These are phyloP conservation scores for Kickxella alabastrina DNA, from an alignment of 192 early-diverging fungal species.

Conservation along the genomic window DNA sequence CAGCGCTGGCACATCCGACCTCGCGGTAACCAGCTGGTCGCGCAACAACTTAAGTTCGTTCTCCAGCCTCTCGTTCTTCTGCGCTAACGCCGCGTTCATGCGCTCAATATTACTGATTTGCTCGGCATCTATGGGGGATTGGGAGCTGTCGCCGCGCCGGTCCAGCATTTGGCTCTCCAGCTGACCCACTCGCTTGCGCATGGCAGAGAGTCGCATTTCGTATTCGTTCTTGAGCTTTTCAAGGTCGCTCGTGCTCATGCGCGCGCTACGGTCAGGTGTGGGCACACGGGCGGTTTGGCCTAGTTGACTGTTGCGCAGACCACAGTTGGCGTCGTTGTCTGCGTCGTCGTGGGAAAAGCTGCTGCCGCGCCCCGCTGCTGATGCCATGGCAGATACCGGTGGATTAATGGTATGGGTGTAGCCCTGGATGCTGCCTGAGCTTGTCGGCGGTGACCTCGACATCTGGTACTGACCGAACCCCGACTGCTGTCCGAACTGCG, in stretches of 20 bases:
- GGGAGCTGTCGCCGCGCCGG: slow-evolving; percentile 34
- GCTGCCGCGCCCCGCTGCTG: neutral
- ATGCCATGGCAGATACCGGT: neutral
- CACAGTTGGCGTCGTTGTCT: slow-evolving; percentile 25
- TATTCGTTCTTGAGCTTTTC: slow-evolving; percentile 59
- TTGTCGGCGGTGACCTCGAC: slow-evolving; percentile 27
- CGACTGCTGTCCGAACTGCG: slow-evolving; percentile 3
- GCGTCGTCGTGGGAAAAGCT: slow-evolving; percentile 15
- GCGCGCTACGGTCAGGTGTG: slow-evolving; percentile 15
- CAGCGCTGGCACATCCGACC: slow-evolving; percentile 40
- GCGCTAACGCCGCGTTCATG: slow-evolving; percentile 43
- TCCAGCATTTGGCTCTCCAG: slow-evolving; percentile 60
- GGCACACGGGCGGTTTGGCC: slow-evolving; percentile 5
- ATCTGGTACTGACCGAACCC: slow-evolving; percentile 15
- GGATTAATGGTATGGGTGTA: slow-evolving; percentile 7
- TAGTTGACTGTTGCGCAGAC: slow-evolving; percentile 20
- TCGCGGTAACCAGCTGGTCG: slow-evolving; percentile 39
- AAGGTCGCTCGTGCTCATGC: slow-evolving; percentile 20
- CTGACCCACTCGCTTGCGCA: slow-evolving; percentile 65
- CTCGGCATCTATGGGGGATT: slow-evolving; percentile 21
- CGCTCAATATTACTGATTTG: slow-evolving; percentile 41
- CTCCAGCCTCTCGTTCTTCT: slow-evolving; percentile 49
- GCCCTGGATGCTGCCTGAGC: slow-evolving; percentile 19
- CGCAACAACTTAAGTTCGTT: slow-evolving; percentile 46
- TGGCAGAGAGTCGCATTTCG: slow-evolving; percentile 56